phyloP scores from a whole-genome alignment of 2,329 filamentous ascomycete genomes.

The Mycosphaerella sp. region DNA sequence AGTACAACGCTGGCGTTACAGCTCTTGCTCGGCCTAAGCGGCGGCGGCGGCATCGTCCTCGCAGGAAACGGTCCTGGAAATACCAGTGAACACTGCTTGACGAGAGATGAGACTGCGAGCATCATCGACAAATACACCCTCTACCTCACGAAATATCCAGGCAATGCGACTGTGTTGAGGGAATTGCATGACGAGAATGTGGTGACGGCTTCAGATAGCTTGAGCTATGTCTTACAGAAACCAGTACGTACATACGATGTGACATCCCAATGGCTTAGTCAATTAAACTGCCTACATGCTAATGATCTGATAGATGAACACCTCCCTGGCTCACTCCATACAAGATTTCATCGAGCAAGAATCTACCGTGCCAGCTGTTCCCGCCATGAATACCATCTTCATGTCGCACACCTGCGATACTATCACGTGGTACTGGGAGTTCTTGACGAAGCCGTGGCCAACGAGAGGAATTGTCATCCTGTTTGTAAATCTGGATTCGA shows the following conservation, averaged over 20 bases:
- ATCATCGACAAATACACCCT: slow-evolving; percentile 5
- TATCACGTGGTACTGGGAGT: slow-evolving; percentile 23
- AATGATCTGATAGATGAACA: slow-evolving; percentile 10
- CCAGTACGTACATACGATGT: slow-evolving; percentile 1
- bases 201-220: slow-evolving; percentile 9
- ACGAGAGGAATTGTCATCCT: slow-evolving; percentile 19
- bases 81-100: slow-evolving; percentile 4
- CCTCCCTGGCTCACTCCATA: slow-evolving; percentile 10
- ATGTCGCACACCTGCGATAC: slow-evolving; percentile 17
- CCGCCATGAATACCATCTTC: slow-evolving; percentile 16
- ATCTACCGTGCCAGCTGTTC: slow-evolving; percentile 9
- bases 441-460: slow-evolving; percentile 15
- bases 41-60: not conserved
- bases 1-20: slow-evolving; percentile 3
- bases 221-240: slow-evolving; percentile 11
- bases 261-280: not conserved
- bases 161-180: not conserved
- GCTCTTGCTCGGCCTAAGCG: slow-evolving; percentile 8
- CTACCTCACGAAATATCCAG: slow-evolving; percentile 7
- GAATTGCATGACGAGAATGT: slow-evolving; percentile 10
- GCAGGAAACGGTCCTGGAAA: slow-evolving; percentile 6
- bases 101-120: slow-evolving; percentile 4
- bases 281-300: not conserved
- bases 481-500: slow-evolving; percentile 14
- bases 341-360: slow-evolving; percentile 18